Conservation (phyloP, 106 monocot species). For the Dactylorhiza incarnata region DNA sequence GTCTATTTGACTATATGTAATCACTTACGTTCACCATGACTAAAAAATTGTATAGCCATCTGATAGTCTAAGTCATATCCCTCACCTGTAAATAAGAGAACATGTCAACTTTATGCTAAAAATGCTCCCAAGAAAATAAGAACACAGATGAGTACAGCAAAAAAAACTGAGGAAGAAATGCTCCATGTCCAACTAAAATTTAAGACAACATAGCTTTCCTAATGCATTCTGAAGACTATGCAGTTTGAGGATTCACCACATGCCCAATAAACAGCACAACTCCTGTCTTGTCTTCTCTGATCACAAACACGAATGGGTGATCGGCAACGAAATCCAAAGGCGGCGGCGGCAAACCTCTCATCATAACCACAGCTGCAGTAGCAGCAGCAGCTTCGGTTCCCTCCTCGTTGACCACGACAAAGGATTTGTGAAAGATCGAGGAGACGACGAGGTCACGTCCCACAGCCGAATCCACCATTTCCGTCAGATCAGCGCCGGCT, state of each 20-base stretch:
- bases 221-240: neutral
- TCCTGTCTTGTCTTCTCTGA: constrained; percentile 39
- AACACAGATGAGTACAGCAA: neutral
- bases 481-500: constrained; percentile 26
- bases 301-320: constrained; percentile 42
- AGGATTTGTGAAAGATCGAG: constrained; percentile 54
- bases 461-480: constrained; percentile 31
- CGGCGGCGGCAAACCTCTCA: neutral
- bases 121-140: neutral
- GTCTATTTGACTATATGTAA: too few species aligned
- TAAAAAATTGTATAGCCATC: too few species aligned
- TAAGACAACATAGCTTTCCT: neutral
- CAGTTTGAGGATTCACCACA: constrained; percentile 39
- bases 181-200: neutral
- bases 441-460: constrained; percentile 30
- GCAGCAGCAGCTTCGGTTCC: constrained; percentile 79
- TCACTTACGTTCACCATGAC: too few species aligned
- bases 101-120: too few species aligned
- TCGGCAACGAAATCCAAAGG: constrained; percentile 40
- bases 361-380: constrained; percentile 36
- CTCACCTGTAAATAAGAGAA: too few species aligned
- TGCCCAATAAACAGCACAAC: constrained; percentile 45
- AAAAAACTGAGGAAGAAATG: neutral
- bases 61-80: too few species aligned
- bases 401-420: constrained; percentile 78